Evolutionary conservation across 345 rosid genomes (phyloP).

Genomic region (Eutrema yunnanense): DNA sequence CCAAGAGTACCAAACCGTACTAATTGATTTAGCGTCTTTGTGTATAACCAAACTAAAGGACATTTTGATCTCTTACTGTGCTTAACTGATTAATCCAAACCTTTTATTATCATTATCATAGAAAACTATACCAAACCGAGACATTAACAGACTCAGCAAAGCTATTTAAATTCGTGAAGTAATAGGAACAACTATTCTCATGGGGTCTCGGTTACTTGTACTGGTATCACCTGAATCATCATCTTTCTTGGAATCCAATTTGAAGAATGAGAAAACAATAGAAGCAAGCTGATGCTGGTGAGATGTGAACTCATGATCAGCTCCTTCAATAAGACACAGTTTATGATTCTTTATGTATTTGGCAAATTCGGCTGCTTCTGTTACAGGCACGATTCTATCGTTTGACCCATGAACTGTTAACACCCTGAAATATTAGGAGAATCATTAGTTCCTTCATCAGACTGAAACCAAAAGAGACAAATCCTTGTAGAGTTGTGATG

Average conservation of each 20-base stretch:
- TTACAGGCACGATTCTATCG: slow-evolving; percentile 54
- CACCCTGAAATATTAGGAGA: slow-evolving; percentile 41
- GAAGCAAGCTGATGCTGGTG: slow-evolving; percentile 62
- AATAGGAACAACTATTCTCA: neutral
- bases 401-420: slow-evolving; percentile 71
- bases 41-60: too few relatives aligned
- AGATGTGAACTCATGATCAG: slow-evolving; percentile 77
- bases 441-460: neutral
- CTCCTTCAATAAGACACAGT: slow-evolving; percentile 59
- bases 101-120: too few relatives aligned
- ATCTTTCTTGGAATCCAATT: slow-evolving; percentile 12
- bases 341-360: slow-evolving; percentile 55
- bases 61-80: neutral
- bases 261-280: slow-evolving; percentile 43
- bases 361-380: slow-evolving; percentile 67
- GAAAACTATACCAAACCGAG: neutral
- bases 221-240: neutral
- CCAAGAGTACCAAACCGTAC: neutral
- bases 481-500: neutral
- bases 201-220: neutral
- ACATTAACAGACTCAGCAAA: neutral
- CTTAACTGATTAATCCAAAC: neutral
- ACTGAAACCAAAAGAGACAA: neutral
- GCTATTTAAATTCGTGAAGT: slow-evolving; percentile 19
- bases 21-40: neutral